phyloP scores from a whole-genome alignment of 192 early-diverging fungal species.

The Mortierella alpina region DNA sequence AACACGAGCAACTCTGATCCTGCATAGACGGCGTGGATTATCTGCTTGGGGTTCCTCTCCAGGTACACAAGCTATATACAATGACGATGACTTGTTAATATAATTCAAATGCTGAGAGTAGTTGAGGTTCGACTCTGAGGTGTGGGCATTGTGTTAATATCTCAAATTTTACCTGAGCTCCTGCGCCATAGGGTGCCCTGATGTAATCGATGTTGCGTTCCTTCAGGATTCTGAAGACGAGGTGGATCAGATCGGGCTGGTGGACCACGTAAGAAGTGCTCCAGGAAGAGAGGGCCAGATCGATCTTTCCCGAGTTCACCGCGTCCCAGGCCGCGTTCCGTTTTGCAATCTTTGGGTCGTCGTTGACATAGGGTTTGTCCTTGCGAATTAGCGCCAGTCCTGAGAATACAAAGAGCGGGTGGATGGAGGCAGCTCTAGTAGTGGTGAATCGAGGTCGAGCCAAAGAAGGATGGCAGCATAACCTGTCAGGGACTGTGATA shows the following conservation, averaged over 20 bases:
- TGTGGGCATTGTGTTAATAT: background rate
- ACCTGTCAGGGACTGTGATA: background rate
- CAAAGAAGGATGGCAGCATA: background rate
- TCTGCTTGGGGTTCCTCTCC: conserved; percentile 73
- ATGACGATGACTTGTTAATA: background rate
- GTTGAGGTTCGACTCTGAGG: background rate
- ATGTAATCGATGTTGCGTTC: conserved; percentile 76
- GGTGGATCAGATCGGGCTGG: conserved; percentile 72
- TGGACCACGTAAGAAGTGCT: conserved; percentile 60
- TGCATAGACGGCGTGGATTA: conserved; percentile 77
- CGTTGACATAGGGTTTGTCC: conserved; percentile 73
- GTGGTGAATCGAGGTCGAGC: background rate
- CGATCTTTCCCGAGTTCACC: conserved; percentile 68
- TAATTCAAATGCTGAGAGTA: background rate
- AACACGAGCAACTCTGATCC: conserved; percentile 82
- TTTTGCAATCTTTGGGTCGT: conserved; percentile 69
- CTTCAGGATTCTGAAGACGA: conserved; percentile 76
- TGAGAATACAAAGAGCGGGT: conserved; percentile 82
- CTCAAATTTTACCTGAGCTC: conserved; percentile 68
- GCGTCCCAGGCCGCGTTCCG: conserved; percentile 77
- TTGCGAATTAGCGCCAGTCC: conserved; percentile 77
- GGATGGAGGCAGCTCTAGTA: conserved; percentile 69
- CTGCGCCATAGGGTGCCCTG: conserved; percentile 83
- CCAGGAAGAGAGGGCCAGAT: conserved; percentile 71
- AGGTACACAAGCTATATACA: conserved; percentile 71